Base-by-base conservation (phyloP, 495 filamentous ascomycete genomes). In the Articulospora tetracladia region DNA sequence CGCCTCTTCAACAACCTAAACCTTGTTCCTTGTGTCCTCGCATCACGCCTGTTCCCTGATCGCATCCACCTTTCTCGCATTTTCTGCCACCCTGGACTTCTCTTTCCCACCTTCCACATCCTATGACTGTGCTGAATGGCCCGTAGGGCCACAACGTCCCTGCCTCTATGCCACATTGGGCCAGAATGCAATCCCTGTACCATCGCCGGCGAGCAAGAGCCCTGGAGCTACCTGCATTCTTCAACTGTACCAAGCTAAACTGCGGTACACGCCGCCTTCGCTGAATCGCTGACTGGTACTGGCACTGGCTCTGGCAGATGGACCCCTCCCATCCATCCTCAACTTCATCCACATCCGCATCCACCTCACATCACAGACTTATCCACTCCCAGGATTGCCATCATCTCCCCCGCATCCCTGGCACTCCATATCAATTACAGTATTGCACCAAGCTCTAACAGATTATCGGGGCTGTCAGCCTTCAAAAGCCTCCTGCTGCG, bases 371-470 rank as follows among this genome's bases (percentile, higher is more conserved):
- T 25, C 47, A 25, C 47, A 50, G 47, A 6, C 4, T 7, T 19
- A 24, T 11, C 11, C 47, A 25, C 47, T 25, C 11, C 20, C 47
- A 50, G 25, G 22, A 22, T 50, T 27, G 4, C 3, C 47, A 24
- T 50, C 23, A 27, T 50, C 47, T 25, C 47, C 47, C 47, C 47
- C 47, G 47, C 47, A 50, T 50, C 47, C 47, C 47, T 50, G 47
- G 47, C 23, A 13, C 47, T 25, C 20, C 47, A 50, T 50, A 50
- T 50, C 47, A 50, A 50, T 50, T 26, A 25, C 47, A 25, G 25
- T 27, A 4, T 44, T 44, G 30, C 47, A 25, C 19, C 20, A 50
- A 50, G 47, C 20, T 50, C 47, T 26, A 50, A 8, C 8, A 50
- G 20, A 25, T 10, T 39, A 24, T 50, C 47, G n/a, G 6, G 6